Conservation (phyloP, 1,284 basidiomycete species). For the Ganoderma sp. region DNA sequence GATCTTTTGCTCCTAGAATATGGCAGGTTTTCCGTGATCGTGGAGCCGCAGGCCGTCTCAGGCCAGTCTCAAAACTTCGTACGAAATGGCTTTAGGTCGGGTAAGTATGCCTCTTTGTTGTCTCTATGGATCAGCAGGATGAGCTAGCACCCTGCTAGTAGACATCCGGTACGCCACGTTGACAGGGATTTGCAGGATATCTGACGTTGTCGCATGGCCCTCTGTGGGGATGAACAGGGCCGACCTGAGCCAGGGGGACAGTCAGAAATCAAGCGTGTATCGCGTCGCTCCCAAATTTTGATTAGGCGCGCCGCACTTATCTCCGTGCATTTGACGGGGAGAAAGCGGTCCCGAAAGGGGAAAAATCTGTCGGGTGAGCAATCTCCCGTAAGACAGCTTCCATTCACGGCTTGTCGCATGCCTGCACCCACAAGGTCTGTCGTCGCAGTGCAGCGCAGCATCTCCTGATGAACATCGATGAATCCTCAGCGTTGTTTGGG, state of each 20-base stretch:
- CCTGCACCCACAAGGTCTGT: conserved; percentile 1
- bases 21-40: background rate
- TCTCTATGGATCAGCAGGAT: background rate
- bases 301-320: conserved; percentile 1
- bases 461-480: background rate
- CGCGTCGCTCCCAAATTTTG: background rate
- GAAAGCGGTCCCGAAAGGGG: background rate
- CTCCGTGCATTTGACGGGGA: background rate
- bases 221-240: background rate
- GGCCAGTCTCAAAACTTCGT: background rate
- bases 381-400: background rate
- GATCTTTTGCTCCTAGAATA: background rate
- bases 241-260: background rate
- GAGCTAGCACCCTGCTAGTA: background rate
- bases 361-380: background rate
- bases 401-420: background rate
- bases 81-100: background rate
- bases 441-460: background rate
- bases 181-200: background rate
- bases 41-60: background rate
- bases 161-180: background rate
- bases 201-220: background rate
- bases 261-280: conserved; percentile 1
- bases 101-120: background rate
- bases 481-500: background rate